phyloP scores from a whole-genome alignment of 371 early-diverging fungal species.

The Aphelidium insulamus region DNA sequence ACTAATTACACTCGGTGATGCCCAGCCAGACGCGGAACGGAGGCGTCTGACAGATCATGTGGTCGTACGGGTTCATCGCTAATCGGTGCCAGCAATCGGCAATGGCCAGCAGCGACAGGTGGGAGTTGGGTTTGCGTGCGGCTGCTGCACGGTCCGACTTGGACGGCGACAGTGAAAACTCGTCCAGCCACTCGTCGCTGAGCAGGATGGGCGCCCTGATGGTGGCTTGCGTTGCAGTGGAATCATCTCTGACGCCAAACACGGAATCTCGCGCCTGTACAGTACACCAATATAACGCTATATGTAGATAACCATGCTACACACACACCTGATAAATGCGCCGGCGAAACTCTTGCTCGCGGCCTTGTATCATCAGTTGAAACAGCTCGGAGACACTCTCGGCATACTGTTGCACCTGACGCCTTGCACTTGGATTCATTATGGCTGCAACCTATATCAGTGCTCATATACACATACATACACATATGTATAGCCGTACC shows the following conservation, averaged over 20 bases:
- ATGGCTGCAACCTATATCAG: constrained; percentile 24
- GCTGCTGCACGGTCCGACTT: constrained; percentile 44
- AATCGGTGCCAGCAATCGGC: constrained; percentile 80
- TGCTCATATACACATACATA: neutral
- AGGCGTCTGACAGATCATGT: constrained; percentile 86
- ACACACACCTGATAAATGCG: constrained; percentile 30
- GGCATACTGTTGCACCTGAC: constrained; percentile 71
- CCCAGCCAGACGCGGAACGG: constrained; percentile 85
- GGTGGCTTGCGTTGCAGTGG: constrained; percentile 25
- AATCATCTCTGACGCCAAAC: constrained; percentile 26
- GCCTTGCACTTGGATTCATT: constrained; percentile 68
- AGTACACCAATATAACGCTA: neutral
- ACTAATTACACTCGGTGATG: constrained; percentile 81
- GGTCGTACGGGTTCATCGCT: constrained; percentile 69
- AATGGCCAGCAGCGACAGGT: constrained; percentile 74
- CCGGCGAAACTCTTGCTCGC: constrained; percentile 43
- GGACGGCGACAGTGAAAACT: constrained; percentile 65
- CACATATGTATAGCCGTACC: neutral
- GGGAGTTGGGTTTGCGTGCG: constrained; percentile 71
- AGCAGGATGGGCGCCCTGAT: constrained; percentile 42
- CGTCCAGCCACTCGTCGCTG: constrained; percentile 54
- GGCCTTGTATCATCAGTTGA: constrained; percentile 77
- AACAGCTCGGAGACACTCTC: constrained; percentile 67
- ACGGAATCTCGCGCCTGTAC: constrained; percentile 51
- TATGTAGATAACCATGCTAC: too few species aligned